Evolutionary conservation across 2,329 filamentous ascomycete genomes (phyloP), one percentile per base, ranked within the genome.

Genomic region (Penicillium palitans): DNA sequence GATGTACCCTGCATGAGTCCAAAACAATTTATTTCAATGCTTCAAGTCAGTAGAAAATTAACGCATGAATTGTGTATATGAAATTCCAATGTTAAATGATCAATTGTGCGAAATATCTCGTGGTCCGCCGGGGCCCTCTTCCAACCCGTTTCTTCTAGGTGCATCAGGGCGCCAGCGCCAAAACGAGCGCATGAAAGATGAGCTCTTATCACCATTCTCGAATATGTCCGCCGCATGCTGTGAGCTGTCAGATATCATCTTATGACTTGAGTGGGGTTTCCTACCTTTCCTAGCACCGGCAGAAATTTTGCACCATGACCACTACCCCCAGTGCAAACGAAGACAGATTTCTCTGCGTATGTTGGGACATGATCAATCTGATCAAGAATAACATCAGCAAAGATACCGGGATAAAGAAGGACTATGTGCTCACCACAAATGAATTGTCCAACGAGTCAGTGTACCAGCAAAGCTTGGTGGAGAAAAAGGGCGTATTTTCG

Each of bases 271-370:
- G 25, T 13, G 8, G 17, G 6, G 31, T 10, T 31, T 41, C 61
- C 33, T 47, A 71, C 71, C 58, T 71, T 52, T 58, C 73, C 73
- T 27, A 75, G 66, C 10, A 73, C 65, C 2, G 72, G 73, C n/a
- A 75, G 58, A 29, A 73, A 74, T 57, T 75, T 75, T 40, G 73
- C 73, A 2, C 72, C 73, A 39, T 75, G 72, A 10, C 73, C 73
- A 33, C 72, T 75, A 25, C 73, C 73, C 1, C 72, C 72, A 0
- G 73, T 74, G 49, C 69, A 72, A 5, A 74, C 70, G 49, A 76
- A 74, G 1, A 75, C 64, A 1, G 70, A 72, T 6, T 67, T 60
- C 29, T 69, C 65, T 2, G 66, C 66, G 7, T 61, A 66, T 2
- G 51, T 54, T 15, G 74, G 72, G 1, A 76, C 70, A 21, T 71